phyloP scores from a whole-genome alignment of 495 filamentous ascomycete genomes.

The Penicillium samsonianum region DNA sequence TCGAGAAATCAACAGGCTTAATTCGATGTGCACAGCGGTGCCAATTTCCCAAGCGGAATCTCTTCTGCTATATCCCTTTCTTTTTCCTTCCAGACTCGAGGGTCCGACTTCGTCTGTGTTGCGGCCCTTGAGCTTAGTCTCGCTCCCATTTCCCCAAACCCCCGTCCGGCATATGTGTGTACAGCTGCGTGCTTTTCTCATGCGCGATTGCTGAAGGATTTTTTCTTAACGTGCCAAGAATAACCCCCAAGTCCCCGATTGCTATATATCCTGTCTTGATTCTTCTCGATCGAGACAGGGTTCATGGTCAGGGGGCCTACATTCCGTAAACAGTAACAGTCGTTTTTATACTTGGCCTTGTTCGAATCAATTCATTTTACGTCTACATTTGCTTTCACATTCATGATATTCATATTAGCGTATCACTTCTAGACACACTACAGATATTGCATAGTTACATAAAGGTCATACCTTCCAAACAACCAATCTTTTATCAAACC shows the following conservation, averaged over 20 bases:
- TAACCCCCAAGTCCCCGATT: slow-evolving; percentile 58
- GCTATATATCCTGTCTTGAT: slow-evolving; percentile 87
- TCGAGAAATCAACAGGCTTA: slow-evolving; percentile 39
- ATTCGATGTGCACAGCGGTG: slow-evolving; percentile 36
- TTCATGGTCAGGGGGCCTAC: slow-evolving; percentile 89
- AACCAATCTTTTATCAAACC: slow-evolving; percentile 65
- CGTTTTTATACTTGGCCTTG: neutral
- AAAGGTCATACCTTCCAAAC: slow-evolving; percentile 52
- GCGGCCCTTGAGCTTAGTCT: slow-evolving; percentile 17
- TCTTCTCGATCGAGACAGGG: slow-evolving; percentile 60
- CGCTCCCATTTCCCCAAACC: slow-evolving; percentile 23
- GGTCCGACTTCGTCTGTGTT: slow-evolving; percentile 3
- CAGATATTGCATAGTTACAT: neutral
- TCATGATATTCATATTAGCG: slow-evolving; percentile 1
- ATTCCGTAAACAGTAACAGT: slow-evolving; percentile 41
- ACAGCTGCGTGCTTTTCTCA: slow-evolving; percentile 81
- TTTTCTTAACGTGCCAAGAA: slow-evolving; percentile 87
- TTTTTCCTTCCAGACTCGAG: slow-evolving; percentile 10
- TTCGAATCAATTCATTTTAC: slow-evolving; percentile 4
- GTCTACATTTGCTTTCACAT: neutral
- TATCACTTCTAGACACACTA: neutral
- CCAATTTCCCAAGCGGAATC: slow-evolving; percentile 21
- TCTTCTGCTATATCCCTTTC: slow-evolving; percentile 13
- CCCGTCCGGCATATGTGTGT: slow-evolving; percentile 94
- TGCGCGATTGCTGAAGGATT: slow-evolving; percentile 95